These are phyloP conservation scores for Chiua virens DNA, from an alignment of 768 basidiomycete genomes.

Conservation along the genomic window DNA sequence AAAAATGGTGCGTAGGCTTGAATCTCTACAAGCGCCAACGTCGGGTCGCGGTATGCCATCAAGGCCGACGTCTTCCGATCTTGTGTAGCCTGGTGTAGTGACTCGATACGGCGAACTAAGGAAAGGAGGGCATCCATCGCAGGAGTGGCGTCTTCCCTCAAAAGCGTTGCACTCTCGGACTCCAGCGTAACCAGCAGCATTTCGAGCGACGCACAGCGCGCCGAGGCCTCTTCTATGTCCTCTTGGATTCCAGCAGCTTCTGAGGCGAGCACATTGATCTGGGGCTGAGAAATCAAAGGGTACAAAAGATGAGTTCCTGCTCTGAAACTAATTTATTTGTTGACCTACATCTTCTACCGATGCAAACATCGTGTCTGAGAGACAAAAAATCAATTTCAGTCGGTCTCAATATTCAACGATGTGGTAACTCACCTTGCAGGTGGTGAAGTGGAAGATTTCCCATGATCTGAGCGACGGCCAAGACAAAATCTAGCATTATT, in stretches of 20 bases:
- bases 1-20: constrained; percentile 1
- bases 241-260: constrained; percentile 2
- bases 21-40: constrained; percentile 1
- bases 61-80: neutral
- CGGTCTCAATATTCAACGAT: neutral
- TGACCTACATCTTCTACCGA: constrained; percentile 2
- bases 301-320: neutral
- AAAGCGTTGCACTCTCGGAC: constrained; percentile 1
- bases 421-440: neutral
- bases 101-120: constrained; percentile 5
- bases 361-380: neutral
- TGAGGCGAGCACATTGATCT: neutral
- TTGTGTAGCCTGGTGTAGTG: constrained; percentile 3
- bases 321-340: neutral
- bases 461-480: too few relatives aligned
- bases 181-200: neutral
- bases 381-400: neutral
- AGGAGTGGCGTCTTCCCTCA: neutral
- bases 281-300: neutral
- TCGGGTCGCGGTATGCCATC: neutral
- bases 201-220: constrained; percentile 3
- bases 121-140: constrained; percentile 7
- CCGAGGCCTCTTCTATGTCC: constrained; percentile 8
- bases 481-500: too few relatives aligned
- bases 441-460: neutral